phyloP scores from a whole-genome alignment of 139 green algal species.

The Pleodorina starrii region DNA sequence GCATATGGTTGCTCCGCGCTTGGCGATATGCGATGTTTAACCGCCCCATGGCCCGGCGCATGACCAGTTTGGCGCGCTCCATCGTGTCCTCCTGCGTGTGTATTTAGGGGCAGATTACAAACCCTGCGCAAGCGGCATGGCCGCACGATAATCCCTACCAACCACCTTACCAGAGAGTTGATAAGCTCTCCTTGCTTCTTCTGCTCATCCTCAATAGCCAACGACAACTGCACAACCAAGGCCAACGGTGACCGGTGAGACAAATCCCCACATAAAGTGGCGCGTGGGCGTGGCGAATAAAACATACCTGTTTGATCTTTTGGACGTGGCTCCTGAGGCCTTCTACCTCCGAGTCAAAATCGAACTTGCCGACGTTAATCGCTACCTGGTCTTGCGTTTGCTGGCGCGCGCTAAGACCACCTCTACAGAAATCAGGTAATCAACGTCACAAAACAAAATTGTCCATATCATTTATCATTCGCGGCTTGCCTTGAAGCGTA shows the following conservation, averaged over 20 bases:
- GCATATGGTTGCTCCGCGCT: constrained; percentile 56
- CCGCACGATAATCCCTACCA: not conserved
- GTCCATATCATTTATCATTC: not conserved
- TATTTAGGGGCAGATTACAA: no score
- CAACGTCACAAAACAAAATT: not conserved
- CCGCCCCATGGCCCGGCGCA: constrained; percentile 47
- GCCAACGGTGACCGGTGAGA: no score
- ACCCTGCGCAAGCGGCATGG: no score
- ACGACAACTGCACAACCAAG: constrained; percentile 45
- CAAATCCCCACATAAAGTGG: no score
- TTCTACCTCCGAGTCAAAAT: constrained; percentile 58
- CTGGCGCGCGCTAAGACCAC: constrained; percentile 34
- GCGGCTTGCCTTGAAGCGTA: constrained; percentile 21
- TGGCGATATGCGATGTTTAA: constrained; percentile 55
- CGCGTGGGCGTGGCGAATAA: no score
- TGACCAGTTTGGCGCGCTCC: constrained; percentile 53
- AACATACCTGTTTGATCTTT: constrained; percentile 52
- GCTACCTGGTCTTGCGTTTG: constrained; percentile 48
- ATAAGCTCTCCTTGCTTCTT: constrained; percentile 59
- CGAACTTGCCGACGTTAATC: constrained; percentile 59
- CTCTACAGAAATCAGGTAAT: constrained; percentile 1
- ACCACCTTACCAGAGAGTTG: constrained; percentile 23
- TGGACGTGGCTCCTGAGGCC: constrained; percentile 40
- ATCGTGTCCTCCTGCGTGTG: constrained; percentile 54
- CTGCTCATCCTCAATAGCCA: constrained; percentile 56